These are phyloP conservation scores for Metschnikowia arizonensis DNA, from an alignment of 805 yeast species.

Conservation along the genomic window DNA sequence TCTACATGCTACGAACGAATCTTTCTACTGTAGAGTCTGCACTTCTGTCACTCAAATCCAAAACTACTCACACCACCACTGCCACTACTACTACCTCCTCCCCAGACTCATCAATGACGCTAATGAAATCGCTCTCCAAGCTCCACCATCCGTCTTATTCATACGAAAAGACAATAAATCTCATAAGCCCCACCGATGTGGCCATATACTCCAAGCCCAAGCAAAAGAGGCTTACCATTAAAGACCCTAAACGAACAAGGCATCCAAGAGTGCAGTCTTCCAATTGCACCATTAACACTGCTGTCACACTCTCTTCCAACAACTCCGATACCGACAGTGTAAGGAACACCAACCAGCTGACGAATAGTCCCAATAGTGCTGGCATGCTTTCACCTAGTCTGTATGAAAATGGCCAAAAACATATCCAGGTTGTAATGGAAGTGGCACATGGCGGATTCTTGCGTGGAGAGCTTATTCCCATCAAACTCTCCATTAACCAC, in stretches of 20 bases:
- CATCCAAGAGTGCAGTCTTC: constrained; percentile 35
- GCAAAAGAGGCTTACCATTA: constrained; percentile 60
- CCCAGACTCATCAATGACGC: not conserved
- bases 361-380: not conserved
- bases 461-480: constrained; percentile 75
- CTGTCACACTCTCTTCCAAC: constrained; percentile 28
- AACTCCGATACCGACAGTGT: constrained; percentile 24
- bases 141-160: constrained; percentile 29
- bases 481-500: constrained; percentile 64
- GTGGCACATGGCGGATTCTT: constrained; percentile 63
- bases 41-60: constrained; percentile 3
- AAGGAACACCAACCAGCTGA: not conserved
- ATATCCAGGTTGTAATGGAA: constrained; percentile 35
- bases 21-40: constrained; percentile 19
- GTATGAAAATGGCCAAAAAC: constrained; percentile 18
- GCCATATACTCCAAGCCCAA: constrained; percentile 60
- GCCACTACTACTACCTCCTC: not conserved
- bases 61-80: not conserved
- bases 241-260: constrained; percentile 40
- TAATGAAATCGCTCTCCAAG: constrained; percentile 18
- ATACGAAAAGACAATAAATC: constrained; percentile 55
- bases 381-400: not conserved
- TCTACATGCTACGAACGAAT: constrained; percentile 58
- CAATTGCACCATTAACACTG: constrained; percentile 32
- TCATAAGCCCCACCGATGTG: constrained; percentile 74